Evolutionary conservation across 768 basidiomycete genomes (phyloP), one percentile per base, ranked within the genome.

Genomic region (Russula abietina): DNA sequence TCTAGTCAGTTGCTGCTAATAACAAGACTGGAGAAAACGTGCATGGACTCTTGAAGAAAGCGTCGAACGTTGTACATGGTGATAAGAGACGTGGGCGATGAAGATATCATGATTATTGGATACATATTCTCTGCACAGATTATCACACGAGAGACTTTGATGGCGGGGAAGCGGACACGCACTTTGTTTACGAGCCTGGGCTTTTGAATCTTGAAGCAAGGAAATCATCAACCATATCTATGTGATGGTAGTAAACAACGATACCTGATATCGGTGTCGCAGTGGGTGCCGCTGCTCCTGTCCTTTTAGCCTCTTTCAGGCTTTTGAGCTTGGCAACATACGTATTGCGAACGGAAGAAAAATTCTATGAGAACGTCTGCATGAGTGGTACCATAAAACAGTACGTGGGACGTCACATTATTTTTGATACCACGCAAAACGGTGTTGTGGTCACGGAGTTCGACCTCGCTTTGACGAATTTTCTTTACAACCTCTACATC

Each of bases 51-150:
- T 76, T 98, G 93, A 17, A 99, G 75, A 75, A 98, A 97, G 36
- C 83, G 84, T 73, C 91, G 91, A 60, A 98, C 93, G 70, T 99
- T 99, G 82, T 94, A 87, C 93, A 99, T 97, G 7, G 93, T 97
- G 71, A 99, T 87, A 59, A 99, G 83, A 3, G 93, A 87, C 1
- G 96, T 98, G 0, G 94, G 94, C 17, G 89, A 94, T 0, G 94
- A 96, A 0, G 95, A 96, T 48, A 99, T 94, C 78, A 98, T 89
- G 74, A 98, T 97, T 70, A 99, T 98, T 0, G 96, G 96, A 74
- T 89, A 89, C 69, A 82, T 84, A 70, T 85, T 85, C 66, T 83
- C 87, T 91, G 73, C 8, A 19, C 28, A n/a, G n/a, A 11, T 14
- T 17, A 50, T 48, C 39, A 58, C 36, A 26, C 46, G 0, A 17